phyloP scores from a whole-genome alignment of 805 yeast genomes.

The Cyberlindnera meyerae region DNA sequence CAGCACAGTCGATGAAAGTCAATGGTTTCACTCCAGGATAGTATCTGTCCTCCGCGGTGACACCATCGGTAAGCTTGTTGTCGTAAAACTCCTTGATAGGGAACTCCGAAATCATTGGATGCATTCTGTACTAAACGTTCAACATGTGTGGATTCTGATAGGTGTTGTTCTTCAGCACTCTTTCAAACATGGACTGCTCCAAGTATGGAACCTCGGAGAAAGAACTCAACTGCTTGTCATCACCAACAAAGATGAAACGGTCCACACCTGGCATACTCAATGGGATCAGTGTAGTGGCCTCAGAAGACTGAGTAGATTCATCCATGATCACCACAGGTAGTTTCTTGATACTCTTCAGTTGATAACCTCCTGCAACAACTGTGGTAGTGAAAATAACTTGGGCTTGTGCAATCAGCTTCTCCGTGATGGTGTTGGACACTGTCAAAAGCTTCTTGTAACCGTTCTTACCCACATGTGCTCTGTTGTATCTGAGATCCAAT shows the following conservation, averaged over 20 bases:
- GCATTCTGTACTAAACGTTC: slow-evolving; percentile 67
- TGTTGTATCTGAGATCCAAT: slow-evolving; percentile 39
- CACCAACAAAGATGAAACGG: slow-evolving; percentile 69
- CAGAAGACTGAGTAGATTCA: slow-evolving; percentile 75
- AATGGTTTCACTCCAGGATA: slow-evolving; percentile 51
- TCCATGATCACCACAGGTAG: slow-evolving; percentile 73
- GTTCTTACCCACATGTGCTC: slow-evolving; percentile 38
- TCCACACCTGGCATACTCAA: slow-evolving; percentile 62
- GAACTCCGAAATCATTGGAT: slow-evolving; percentile 56
- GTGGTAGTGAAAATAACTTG: slow-evolving; percentile 70
- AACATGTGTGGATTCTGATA: slow-evolving; percentile 61
- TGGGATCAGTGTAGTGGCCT: slow-evolving; percentile 67
- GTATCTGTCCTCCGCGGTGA: slow-evolving; percentile 45
- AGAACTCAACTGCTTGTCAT: slow-evolving; percentile 68
- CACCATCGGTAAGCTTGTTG: slow-evolving; percentile 51
- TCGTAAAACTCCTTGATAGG: slow-evolving; percentile 49
- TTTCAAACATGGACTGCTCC: slow-evolving; percentile 63
- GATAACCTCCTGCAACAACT: slow-evolving; percentile 66
- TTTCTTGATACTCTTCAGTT: slow-evolving; percentile 53
- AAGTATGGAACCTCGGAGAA: slow-evolving; percentile 64
- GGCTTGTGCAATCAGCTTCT: slow-evolving; percentile 54
- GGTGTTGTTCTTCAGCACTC: slow-evolving; percentile 58
- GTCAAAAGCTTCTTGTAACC: slow-evolving; percentile 47
- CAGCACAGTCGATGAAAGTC: slow-evolving; percentile 55
- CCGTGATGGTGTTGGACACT: slow-evolving; percentile 40